Conservation (phyloP, 352 stramenopile species). For the Globisporangium lucens region DNA sequence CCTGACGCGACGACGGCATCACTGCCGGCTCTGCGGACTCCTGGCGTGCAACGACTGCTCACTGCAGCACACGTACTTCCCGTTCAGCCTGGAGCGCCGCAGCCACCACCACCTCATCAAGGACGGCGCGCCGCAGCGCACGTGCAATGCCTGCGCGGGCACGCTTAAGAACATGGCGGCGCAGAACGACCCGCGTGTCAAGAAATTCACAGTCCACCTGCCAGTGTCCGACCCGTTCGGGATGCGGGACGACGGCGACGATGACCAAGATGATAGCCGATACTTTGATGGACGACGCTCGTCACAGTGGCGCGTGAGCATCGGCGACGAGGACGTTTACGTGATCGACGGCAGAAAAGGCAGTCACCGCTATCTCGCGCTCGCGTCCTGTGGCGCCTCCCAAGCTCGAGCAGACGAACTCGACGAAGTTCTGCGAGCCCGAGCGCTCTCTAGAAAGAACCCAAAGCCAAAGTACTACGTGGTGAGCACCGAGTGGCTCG, state of each 20-base stretch:
- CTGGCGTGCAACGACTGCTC: conserved; percentile 74
- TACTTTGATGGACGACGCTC: not conserved
- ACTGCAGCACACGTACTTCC: conserved; percentile 61
- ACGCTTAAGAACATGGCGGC: conserved; percentile 60
- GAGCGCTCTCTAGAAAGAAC: conserved; percentile 27
- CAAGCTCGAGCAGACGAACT: conserved; percentile 37
- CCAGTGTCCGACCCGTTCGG: conserved; percentile 5
- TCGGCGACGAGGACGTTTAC: conserved; percentile 16
- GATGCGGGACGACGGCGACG: conserved; percentile 8
- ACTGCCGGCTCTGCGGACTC: conserved; percentile 77
- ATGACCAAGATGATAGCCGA: not conserved
- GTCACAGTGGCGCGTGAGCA: conserved; percentile 7
- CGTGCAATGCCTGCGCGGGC: conserved; percentile 61
- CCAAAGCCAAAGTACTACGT: conserved; percentile 36
- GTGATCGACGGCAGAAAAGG: conserved; percentile 15
- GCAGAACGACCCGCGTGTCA: conserved; percentile 57
- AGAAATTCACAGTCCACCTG: conserved; percentile 35
- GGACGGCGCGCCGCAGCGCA: conserved; percentile 64
- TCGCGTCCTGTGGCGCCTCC: not conserved
- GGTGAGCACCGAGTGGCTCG: conserved; percentile 57
- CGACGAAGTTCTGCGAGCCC: conserved; percentile 49
- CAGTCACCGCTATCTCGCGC: conserved; percentile 2
- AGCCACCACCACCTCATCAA: conserved; percentile 70
- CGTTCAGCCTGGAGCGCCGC: conserved; percentile 36
- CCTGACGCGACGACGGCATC: conserved; percentile 71